These are phyloP conservation scores for Ligustrum vulgare DNA, from an alignment of 257 asterid genomes.

Conservation along the genomic window DNA sequence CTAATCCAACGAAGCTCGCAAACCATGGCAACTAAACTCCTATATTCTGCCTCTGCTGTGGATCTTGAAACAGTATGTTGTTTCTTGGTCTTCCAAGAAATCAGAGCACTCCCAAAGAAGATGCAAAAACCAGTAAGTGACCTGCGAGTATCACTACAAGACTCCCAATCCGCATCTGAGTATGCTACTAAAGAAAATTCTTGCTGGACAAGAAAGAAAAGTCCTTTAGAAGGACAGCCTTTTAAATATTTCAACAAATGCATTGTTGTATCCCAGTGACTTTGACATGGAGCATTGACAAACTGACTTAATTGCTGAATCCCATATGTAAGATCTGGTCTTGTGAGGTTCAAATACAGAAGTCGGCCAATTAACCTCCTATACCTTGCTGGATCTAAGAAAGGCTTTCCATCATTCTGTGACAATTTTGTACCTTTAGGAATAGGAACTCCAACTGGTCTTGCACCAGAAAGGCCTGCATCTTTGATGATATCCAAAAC, in stretches of 20 bases:
- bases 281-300: neutral
- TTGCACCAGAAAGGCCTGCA: too few relatives aligned
- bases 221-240: neutral
- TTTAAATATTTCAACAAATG: neutral
- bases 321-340: neutral
- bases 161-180: neutral
- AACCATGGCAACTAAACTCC: too few relatives aligned
- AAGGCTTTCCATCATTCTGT: neutral
- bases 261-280: neutral
- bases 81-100: too few relatives aligned
- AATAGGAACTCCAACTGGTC: too few relatives aligned
- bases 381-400: neutral
- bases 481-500: too few relatives aligned
- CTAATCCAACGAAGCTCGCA: neutral
- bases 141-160: neutral
- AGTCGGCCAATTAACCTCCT: neutral
- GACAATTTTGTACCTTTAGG: too few relatives aligned
- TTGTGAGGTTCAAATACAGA: neutral
- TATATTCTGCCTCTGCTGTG: too few relatives aligned
- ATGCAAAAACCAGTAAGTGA: neutral
- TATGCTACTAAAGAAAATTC: neutral
- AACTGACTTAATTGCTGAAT: neutral
- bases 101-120: too few relatives aligned
- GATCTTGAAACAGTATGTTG: too few relatives aligned
- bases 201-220: too few relatives aligned